These are phyloP conservation scores for Nematocida sp. DNA, from an alignment of 371 early-diverging fungal species.

Conservation along the genomic window DNA sequence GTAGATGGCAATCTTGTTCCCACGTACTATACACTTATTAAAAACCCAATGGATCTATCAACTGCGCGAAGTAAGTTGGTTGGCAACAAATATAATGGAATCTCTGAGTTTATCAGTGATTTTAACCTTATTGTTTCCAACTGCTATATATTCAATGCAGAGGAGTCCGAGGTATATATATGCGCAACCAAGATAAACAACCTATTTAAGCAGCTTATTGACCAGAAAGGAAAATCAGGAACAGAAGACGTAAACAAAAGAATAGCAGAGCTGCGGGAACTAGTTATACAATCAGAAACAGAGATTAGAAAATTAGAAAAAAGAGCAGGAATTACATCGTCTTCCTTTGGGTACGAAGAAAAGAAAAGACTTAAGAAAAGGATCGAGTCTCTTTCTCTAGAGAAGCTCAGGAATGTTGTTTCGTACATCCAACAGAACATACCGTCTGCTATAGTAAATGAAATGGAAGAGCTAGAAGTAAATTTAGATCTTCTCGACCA, in stretches of 20 bases:
- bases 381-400: constrained; percentile 25
- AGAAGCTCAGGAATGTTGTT: constrained; percentile 2
- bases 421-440: constrained; percentile 39
- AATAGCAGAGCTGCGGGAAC: constrained; percentile 60
- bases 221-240: constrained; percentile 27
- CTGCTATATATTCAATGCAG: constrained; percentile 84
- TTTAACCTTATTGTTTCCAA: constrained; percentile 72
- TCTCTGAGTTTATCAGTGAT: constrained; percentile 62
- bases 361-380: constrained; percentile 33
- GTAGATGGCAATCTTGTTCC: constrained; percentile 73
- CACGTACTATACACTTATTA: constrained; percentile 72
- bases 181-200: constrained; percentile 62
- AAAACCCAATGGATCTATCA: constrained; percentile 62
- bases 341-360: constrained; percentile 41
- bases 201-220: constrained; percentile 42
- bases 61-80: constrained; percentile 59
- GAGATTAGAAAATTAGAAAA: constrained; percentile 60
- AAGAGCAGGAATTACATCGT: background rate
- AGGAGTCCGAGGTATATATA: constrained; percentile 75
- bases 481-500: constrained; percentile 44
- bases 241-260: constrained; percentile 30
- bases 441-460: constrained; percentile 22
- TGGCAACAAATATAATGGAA: constrained; percentile 41
- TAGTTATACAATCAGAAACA: constrained; percentile 56
- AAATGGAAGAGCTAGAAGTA: constrained; percentile 34